Evolutionary conservation across 139 green algal species (phyloP), one percentile per base, ranked within the genome.

Genomic region (Tetradesmus obliquus): DNA sequence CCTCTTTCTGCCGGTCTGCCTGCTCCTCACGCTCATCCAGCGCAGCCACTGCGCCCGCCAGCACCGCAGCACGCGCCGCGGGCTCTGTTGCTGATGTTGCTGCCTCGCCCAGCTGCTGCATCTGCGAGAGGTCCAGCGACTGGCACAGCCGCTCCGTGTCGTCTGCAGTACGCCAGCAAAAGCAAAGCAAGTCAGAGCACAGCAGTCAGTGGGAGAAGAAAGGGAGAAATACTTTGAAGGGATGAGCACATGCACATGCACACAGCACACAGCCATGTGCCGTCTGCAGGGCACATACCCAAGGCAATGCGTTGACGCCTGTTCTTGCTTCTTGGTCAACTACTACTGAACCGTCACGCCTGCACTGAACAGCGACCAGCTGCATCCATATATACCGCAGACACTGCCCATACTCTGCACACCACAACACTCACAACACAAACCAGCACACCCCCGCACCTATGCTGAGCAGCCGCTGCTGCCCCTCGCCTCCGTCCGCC

Each of bases 1-100:
- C 58, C 53, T 90, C 86, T 57, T 93, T 91, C 88, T 94, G 84
- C 3, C 87, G 90, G 53, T 89, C 93, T 83, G 94, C 93, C 79
- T 90, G 85, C 10, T 85, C 85, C 13, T 83, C 89, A 20, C 32
- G 55, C n/a, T 57, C 55, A 5, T 91, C 79, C 32, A 93, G 86
- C 17, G 60, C 24, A 58, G 12, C 45, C 3, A 94, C 7, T 74
- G 79, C 88, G 22, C 83, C 88, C 45, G 66, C 7, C 60, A 94
- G 88, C 24, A 88, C 12, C 15, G 13, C 82, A 85, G 32, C 55
- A 89, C 93, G 54, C 20, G 45, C 82, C 84, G 82, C 82, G 85
- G 88, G 82, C 20, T 71, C 90, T 66, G 60, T 5, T 55, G 58
- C 51, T 22, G 57, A 19, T 79, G 58, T 32, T 24, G 82, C 84